Evolutionary conservation across 805 yeast genomes (phyloP), one percentile per base, ranked within the genome.

Genomic region (Kurtzmaniella fragi): DNA sequence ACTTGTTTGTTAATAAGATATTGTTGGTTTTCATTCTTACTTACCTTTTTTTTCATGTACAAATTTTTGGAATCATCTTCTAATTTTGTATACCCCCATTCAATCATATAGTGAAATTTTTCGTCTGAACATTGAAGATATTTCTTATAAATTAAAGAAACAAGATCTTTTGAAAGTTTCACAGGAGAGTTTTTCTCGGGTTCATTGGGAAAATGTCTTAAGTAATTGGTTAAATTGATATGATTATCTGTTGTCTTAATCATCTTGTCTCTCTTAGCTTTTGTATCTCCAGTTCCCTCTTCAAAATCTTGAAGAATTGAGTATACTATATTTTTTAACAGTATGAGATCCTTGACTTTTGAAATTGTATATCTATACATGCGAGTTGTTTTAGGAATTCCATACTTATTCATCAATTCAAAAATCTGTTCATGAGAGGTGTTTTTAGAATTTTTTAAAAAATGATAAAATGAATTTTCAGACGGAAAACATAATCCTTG

Each of bases 1-100:
- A 46, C 31, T 40, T 56, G 56, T 28, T 57, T 59, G 29, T 37
- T 44, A 10, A 31, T 41, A 37, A 42, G 49, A n/a, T 52, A 38
- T 17, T 37, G 32, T 29, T 29, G 38, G 32, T 32, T 41, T 11
- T 29, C 29, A 16, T 32, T 35, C 16, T 29, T 23, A 29, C 40
- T 31, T 39, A 42, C 27, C 33, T 42, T 39, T 39, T 41, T 14
- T 31, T 38, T 25, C 13, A 36, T 17, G 42, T 44, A 28, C 27
- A 37, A 20, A 5, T 5, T 20, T 20, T 20, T 8, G 7, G 25
- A 20, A 20, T 20, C 8, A 20, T 20, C 25, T 8, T 20, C 8
- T 20, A 20, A 20, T 8, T 20, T 20, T 20, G 25, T 5, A 20
- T 20, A 20, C 7, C 26, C 17, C 37, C 17, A 25, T 28, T 20